Percentiles rank a stretch among this genome's conserved stretches.
phyloP scores from a whole-genome alignment of 352 stramenopile genomes.

The Phytophthora palmivora region DNA sequence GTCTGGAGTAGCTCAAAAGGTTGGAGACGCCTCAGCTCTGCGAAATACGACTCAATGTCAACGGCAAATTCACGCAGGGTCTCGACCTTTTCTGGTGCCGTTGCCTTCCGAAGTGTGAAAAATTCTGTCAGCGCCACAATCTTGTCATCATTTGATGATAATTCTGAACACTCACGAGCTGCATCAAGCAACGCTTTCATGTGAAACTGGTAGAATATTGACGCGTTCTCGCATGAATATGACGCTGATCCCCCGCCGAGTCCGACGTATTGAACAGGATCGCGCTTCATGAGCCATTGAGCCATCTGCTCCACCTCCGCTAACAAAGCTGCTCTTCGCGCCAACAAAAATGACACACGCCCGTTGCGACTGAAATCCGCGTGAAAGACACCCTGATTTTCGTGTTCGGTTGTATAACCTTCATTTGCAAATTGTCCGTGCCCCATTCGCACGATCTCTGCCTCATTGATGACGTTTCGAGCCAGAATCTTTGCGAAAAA shows the following conservation, averaged over 20 bases:
- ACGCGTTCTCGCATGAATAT: conserved; percentile 97
- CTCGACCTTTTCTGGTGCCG: conserved; percentile 24
- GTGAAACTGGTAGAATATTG: conserved; percentile 95
- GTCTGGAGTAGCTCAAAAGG: conserved; percentile 96
- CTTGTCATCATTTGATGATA: conserved; percentile 30
- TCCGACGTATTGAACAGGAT: conserved; percentile 50
- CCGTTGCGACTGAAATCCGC: conserved; percentile 94
- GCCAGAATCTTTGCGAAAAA: conserved; percentile 95
- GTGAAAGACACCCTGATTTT: conserved; percentile 88
- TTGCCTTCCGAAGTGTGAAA: conserved; percentile 45
- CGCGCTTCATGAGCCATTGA: conserved; percentile 77
- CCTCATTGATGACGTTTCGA: conserved; percentile 71
- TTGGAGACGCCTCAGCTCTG: conserved; percentile 92
- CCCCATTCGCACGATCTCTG: conserved; percentile 94
- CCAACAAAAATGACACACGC: conserved; percentile 87
- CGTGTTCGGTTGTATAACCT: conserved; percentile 8
- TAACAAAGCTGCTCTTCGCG: conserved; percentile 84
- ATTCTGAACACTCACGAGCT: conserved; percentile 16
- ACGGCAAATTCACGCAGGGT: conserved; percentile 58
- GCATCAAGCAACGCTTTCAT: conserved; percentile 83
- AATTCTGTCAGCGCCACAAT: conserved; percentile 41
- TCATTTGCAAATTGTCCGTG: conserved; percentile 22
- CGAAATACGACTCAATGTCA: conserved; percentile 91
- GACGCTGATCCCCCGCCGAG: conserved; percentile 67
- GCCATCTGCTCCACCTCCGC: conserved; percentile 94